Evolutionary conservation across 208 protist genomes (phyloP).

Genomic region (Trypanosoma brucei): DNA sequence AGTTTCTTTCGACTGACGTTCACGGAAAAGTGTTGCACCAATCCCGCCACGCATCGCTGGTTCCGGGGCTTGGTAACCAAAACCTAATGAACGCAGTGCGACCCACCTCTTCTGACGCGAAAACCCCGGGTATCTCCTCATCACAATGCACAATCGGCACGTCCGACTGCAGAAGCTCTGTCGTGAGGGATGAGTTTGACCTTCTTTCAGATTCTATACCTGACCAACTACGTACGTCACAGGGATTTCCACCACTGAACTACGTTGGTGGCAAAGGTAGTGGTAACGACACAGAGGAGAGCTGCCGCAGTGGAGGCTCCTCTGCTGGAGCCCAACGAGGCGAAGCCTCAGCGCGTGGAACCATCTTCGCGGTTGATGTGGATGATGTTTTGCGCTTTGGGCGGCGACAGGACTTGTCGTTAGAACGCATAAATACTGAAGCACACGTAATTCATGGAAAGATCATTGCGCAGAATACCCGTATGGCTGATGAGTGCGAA

Average conservation of each 20-base stretch:
- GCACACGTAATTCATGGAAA: slow-evolving; percentile 29
- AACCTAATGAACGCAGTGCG: neutral
- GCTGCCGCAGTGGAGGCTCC: neutral
- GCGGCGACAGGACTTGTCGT: slow-evolving; percentile 52
- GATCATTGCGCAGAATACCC: slow-evolving; percentile 37
- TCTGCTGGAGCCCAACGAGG: neutral
- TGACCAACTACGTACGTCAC: slow-evolving; percentile 4
- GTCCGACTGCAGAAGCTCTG: neutral
- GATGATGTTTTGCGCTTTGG: slow-evolving; percentile 48
- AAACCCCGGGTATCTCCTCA: slow-evolving; percentile 1
- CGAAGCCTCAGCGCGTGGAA: slow-evolving; percentile 11
- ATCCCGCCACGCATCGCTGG: neutral
- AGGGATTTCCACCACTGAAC: neutral
- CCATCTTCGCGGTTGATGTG: slow-evolving; percentile 48
- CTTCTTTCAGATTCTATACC: slow-evolving; percentile 18
- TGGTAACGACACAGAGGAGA: neutral
- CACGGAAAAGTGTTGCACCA: neutral
- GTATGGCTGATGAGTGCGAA: slow-evolving; percentile 31
- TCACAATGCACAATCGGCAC: slow-evolving; percentile 5
- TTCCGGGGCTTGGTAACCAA: neutral
- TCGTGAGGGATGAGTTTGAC: slow-evolving; percentile 14
- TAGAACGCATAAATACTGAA: slow-evolving; percentile 43
- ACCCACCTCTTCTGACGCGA: neutral
- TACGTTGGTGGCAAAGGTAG: slow-evolving; percentile 4
- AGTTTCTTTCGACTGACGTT: slow-evolving; percentile 7